Percentiles rank a stretch among this genome's conserved stretches.
Evolutionary conservation across 768 basidiomycete genomes (phyloP).

Genomic region (Pulveroboletus sp.): DNA sequence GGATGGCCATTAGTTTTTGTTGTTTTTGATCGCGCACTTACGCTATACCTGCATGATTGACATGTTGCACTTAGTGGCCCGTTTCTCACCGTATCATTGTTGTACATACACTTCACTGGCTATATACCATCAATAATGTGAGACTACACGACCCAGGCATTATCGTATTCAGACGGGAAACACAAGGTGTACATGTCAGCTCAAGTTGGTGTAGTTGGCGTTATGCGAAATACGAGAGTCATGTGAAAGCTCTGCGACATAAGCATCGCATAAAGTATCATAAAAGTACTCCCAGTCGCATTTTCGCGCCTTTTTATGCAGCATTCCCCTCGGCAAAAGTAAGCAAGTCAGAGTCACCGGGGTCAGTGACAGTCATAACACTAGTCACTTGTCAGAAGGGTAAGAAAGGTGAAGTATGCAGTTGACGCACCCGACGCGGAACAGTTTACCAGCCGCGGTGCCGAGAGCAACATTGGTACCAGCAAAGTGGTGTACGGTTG

Average conservation of each 20-base stretch:
- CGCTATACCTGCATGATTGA: background rate
- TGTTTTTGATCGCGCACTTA: background rate
- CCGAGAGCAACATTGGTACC: slow-evolving; percentile 98
- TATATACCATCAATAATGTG: background rate
- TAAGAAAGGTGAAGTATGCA: background rate
- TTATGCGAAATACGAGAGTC: background rate
- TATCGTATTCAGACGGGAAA: no score
- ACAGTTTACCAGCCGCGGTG: slow-evolving; percentile 98
- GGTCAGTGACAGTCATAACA: slow-evolving; percentile 96
- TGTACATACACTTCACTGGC: background rate
- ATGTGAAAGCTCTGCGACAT: background rate
- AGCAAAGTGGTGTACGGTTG: slow-evolving; percentile 95
- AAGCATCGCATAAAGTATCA: slow-evolving; percentile 3
- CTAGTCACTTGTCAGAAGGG: slow-evolving; percentile 38
- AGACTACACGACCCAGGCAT: no score
- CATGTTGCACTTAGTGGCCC: background rate
- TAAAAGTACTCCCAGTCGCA: background rate
- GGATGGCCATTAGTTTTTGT: background rate
- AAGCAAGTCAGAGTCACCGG: slow-evolving; percentile 95
- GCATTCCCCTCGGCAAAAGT: slow-evolving; percentile 75
- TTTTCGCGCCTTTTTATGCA: slow-evolving; percentile 40
- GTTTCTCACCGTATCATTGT: background rate
- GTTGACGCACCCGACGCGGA: slow-evolving; percentile 87
- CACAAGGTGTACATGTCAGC: background rate
- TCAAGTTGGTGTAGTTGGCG: slow-evolving; percentile 1